Evolutionary conservation across 352 stramenopile genomes (phyloP).

Genomic region (Globisporangium lucens): DNA sequence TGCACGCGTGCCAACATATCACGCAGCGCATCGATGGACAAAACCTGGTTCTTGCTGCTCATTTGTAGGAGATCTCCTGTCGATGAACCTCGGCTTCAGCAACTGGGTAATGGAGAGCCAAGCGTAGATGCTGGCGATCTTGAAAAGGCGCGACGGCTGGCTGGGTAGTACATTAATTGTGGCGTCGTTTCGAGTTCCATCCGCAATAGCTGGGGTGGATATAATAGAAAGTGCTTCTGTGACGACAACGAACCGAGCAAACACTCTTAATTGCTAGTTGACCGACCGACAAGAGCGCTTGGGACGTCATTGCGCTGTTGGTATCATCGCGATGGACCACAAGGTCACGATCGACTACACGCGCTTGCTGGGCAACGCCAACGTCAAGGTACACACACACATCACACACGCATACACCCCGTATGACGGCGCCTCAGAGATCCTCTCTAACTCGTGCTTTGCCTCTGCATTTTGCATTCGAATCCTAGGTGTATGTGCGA

Average conservation of each 20-base stretch:
- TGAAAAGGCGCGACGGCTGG: not conserved
- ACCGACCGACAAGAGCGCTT: not conserved
- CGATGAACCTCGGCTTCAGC: not conserved
- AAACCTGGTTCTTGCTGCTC: not conserved
- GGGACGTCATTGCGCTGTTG: no score
- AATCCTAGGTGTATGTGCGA: constrained; percentile 62
- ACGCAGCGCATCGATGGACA: constrained; percentile 28
- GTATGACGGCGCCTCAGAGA: no score
- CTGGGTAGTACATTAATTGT: not conserved
- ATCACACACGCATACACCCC: not conserved
- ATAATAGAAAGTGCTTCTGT: not conserved
- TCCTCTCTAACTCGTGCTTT: no score
- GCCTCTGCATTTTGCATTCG: no score
- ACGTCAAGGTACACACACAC: constrained; percentile 55
- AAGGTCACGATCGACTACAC: constrained; percentile 88
- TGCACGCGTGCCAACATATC: constrained; percentile 37
- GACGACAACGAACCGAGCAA: not conserved
- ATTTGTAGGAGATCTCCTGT: not conserved
- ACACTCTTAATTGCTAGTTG: no score
- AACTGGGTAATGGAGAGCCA: not conserved
- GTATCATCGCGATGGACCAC: constrained; percentile 55
- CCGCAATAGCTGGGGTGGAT: not conserved
- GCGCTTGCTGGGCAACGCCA: constrained; percentile 65
- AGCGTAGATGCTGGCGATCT: not conserved
- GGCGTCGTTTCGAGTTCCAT: not conserved